Evolutionary conservation across 2,329 filamentous ascomycete genomes (phyloP), one percentile per base, ranked within the genome.

Genomic region (Penicillium hordei): DNA sequence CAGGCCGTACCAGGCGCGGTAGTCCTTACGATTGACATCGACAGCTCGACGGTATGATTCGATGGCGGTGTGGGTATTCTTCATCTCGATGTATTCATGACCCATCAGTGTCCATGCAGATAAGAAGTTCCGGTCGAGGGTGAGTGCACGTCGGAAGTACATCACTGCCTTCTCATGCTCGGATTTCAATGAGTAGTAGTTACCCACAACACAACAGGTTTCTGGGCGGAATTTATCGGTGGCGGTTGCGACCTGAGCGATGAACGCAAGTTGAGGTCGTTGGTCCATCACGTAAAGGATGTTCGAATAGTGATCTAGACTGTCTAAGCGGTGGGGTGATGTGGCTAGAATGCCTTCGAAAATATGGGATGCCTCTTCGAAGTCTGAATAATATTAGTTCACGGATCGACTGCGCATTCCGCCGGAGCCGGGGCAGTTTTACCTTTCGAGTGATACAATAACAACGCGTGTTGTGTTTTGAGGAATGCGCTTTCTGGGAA

Each of bases 61-160:
- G 60, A 99, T 97, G 9, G 94, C 94, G 0, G 94, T 93, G 70
- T 99, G 94, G 0, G 93, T 97, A 72, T 99, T 99, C 71, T 97
- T 99, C 76, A 99, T 87, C 75, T 99, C 94, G 53, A 97, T 92
- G 67, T 97, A 99, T 74, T 99, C 94, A 74, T 99, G 94, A 1
- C 94, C 94, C 93, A 99, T 97, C 1, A 99, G 81, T 0, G 94
- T 99, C 94, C 94, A 99, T 1, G 94, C 94, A 0, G 92, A 95
- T 17, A 97, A 83, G 72, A 94, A 99, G 27, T 87, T 89, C 10
- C 93, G 87, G 71, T 99, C 94, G 0, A 99, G 81, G 0, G 91
- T 95, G 21, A 99, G 78, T 0, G 94, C 94, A 23, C 94, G 88
- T 4, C 94, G 89, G 79, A 99, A 99, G 76, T 97, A 97, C 78